A percentile compares a stretch with the other conserved stretches of the same genome.
Evolutionary conservation across 2,329 filamentous ascomycete species (phyloP).

Genomic region (Furcasterigmium sp.): DNA sequence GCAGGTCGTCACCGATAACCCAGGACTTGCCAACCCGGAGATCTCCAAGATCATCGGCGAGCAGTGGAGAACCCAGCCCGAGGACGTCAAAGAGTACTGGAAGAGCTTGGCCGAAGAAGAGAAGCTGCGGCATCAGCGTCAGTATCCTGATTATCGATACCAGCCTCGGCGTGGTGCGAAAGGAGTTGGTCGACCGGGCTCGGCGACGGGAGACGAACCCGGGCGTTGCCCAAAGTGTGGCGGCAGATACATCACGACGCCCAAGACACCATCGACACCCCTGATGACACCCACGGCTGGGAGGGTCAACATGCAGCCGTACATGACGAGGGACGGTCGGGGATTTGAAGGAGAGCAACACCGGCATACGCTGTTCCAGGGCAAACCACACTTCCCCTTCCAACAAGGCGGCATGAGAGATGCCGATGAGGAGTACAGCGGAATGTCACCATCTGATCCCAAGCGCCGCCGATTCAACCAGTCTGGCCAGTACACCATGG

Average conservation of each 20-base stretch:
- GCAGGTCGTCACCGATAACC: slow-evolving; percentile 72
- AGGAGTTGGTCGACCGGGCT: slow-evolving; percentile 21
- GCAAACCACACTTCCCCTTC: slow-evolving; percentile 8
- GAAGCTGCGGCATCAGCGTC: slow-evolving; percentile 79
- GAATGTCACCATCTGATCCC: slow-evolving; percentile 42
- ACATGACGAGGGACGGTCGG: slow-evolving; percentile 5
- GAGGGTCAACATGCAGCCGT: slow-evolving; percentile 15
- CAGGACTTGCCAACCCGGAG: slow-evolving; percentile 88
- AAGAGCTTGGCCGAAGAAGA: slow-evolving; percentile 88
- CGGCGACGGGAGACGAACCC: slow-evolving; percentile 40
- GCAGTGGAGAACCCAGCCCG: slow-evolving; percentile 77
- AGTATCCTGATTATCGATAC: slow-evolving; percentile 93
- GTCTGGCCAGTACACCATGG: slow-evolving; percentile 22
- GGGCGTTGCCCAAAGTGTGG: slow-evolving; percentile 66
- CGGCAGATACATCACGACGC: slow-evolving; percentile 59
- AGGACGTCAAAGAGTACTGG: slow-evolving; percentile 78
- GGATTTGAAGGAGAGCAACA: slow-evolving; percentile 7
- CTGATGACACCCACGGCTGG: slow-evolving; percentile 29
- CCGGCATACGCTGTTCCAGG: slow-evolving; percentile 7
- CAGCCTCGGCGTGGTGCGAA: slow-evolving; percentile 68
- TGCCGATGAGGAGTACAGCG: slow-evolving; percentile 29
- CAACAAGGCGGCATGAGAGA: slow-evolving; percentile 16
- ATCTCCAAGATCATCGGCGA: slow-evolving; percentile 96
- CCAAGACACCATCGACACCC: slow-evolving; percentile 51
- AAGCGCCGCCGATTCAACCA: slow-evolving; percentile 60